Evolutionary conservation across 805 yeast species (phyloP).

Genomic region (Brettanomyces anomalus): DNA sequence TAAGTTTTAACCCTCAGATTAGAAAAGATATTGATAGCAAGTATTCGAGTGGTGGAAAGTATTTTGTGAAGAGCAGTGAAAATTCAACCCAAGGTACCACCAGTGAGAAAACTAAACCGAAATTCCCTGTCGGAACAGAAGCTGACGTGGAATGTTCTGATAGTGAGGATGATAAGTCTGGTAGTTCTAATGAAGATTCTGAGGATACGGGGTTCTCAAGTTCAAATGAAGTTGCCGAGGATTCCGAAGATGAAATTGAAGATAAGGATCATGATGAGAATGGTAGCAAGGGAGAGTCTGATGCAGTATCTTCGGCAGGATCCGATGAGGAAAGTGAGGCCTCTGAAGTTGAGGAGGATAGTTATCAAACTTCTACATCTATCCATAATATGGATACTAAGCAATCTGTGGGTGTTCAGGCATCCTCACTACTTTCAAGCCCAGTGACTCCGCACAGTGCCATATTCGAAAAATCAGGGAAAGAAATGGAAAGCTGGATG

Average conservation of each 20-base stretch:
- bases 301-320: neutral
- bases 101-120: neutral
- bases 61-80: slow-evolving; percentile 39
- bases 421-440: slow-evolving; percentile 1
- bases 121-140: too few relatives aligned
- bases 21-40: slow-evolving; percentile 73
- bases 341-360: slow-evolving; percentile 10
- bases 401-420: neutral
- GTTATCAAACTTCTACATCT: slow-evolving; percentile 3
- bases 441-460: slow-evolving; percentile 3
- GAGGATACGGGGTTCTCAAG: slow-evolving; percentile 3
- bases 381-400: neutral
- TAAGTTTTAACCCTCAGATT: slow-evolving; percentile 73
- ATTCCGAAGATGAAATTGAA: neutral
- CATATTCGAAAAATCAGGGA: slow-evolving; percentile 6
- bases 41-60: slow-evolving; percentile 85
- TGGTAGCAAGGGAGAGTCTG: neutral
- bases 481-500: slow-evolving; percentile 45
- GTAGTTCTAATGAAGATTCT: too few relatives aligned
- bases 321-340: slow-evolving; percentile 4
- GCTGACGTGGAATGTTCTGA: slow-evolving; percentile 13
- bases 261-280: neutral
- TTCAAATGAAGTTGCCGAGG: neutral
- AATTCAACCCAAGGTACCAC: neutral
- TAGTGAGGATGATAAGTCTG: slow-evolving; percentile 17